These are phyloP conservation scores for Claviceps spartinae DNA, from an alignment of 2,329 filamentous ascomycete species.

Conservation along the genomic window DNA sequence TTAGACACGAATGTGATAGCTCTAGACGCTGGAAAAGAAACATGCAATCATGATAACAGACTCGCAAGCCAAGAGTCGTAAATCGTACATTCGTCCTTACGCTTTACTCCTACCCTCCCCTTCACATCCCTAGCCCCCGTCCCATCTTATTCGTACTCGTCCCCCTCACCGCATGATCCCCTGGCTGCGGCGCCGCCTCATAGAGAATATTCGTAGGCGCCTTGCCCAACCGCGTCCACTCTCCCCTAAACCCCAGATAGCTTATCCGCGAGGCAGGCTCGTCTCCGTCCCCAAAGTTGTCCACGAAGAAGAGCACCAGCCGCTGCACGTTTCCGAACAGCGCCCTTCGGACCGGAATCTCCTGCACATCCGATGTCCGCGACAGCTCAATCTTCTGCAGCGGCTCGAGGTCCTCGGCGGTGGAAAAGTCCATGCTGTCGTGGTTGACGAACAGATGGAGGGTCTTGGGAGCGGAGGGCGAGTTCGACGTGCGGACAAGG, in stretches of 20 bases:
- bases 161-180: slow-evolving; percentile 63
- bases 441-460: slow-evolving; percentile 82
- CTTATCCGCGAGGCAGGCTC: slow-evolving; percentile 66
- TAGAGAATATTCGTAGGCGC: slow-evolving; percentile 73
- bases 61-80: too few species aligned
- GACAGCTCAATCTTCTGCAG: slow-evolving; percentile 68
- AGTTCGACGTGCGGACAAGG: slow-evolving; percentile 65
- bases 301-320: slow-evolving; percentile 75
- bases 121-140: slow-evolving; percentile 33
- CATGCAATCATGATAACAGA: neutral
- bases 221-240: slow-evolving; percentile 71
- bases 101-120: slow-evolving; percentile 19
- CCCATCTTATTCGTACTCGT: slow-evolving; percentile 38
- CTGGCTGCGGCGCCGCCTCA: slow-evolving; percentile 84
- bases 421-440: slow-evolving; percentile 71
- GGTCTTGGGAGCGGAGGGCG: slow-evolving; percentile 60
- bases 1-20: too few species aligned
- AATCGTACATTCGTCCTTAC: neutral
- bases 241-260: slow-evolving; percentile 87
- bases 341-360: slow-evolving; percentile 76
- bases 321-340: slow-evolving; percentile 76
- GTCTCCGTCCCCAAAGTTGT: slow-evolving; percentile 73
- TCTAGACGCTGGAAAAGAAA: neutral
- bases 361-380: slow-evolving; percentile 70
- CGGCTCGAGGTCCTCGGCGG: slow-evolving; percentile 53